These are phyloP conservation scores for Globisporangium yorkense DNA, from an alignment of 352 stramenopile genomes.

Conservation along the genomic window DNA sequence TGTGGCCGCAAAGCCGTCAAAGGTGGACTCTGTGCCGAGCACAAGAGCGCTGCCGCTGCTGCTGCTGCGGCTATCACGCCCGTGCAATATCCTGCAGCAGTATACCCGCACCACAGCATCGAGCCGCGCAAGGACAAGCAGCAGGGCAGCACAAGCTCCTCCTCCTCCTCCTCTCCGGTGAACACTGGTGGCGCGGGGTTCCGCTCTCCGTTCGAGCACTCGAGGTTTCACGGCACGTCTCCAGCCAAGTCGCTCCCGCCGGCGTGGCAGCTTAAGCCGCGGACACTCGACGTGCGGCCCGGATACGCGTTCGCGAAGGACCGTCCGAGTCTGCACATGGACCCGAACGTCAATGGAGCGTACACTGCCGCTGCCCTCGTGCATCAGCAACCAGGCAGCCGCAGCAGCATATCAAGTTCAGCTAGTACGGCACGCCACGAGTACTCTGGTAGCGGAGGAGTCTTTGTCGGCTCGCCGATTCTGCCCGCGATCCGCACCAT, in stretches of 20 bases:
- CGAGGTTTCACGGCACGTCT: background rate
- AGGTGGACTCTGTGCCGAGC: constrained; percentile 20
- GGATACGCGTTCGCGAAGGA: constrained; percentile 15
- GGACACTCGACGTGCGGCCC: background rate
- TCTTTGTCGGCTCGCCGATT: constrained; percentile 3
- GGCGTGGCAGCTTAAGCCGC: constrained; percentile 3
- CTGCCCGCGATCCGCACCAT: constrained; percentile 8
- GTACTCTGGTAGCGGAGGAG: background rate
- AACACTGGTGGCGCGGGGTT: background rate
- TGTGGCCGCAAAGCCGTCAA: constrained; percentile 25
- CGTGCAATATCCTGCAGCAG: background rate
- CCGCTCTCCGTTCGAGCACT: background rate
- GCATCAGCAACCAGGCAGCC: background rate
- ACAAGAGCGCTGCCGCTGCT: constrained; percentile 9
- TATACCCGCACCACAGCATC: constrained; percentile 4
- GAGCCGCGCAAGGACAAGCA: constrained; percentile 11
- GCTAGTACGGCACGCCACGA: background rate
- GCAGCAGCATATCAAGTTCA: background rate
- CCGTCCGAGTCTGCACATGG: constrained; percentile 14
- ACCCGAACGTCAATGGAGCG: background rate
- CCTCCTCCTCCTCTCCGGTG: background rate
- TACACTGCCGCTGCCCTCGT: background rate
- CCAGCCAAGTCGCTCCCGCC: background rate
- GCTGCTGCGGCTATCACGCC: constrained; percentile 3
- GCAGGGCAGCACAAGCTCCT: background rate